Base-by-base conservation (phyloP, 495 filamentous ascomycete species). In the Thozetella sp. region DNA sequence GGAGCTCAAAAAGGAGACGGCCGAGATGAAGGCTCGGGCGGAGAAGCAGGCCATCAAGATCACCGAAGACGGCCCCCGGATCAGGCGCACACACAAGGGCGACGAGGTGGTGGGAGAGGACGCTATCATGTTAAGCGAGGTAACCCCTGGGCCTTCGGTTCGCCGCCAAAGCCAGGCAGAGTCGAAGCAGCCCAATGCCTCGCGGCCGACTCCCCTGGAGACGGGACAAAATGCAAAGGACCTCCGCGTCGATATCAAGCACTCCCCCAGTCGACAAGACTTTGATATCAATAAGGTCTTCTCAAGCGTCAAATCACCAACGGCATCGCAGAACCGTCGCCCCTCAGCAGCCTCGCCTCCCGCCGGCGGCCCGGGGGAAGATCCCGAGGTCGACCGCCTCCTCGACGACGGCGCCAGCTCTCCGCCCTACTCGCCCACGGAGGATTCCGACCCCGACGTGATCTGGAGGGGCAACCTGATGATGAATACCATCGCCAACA, bases 1-100 rank as follows among this genome's bases (percentile, higher is more conserved):
- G 71, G 93, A 98, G 67, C 80, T 91, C 63, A 91, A 97, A 73
- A 85, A 86, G 55, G 86, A 90, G 73, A 88, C 85, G 52, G 90
- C 90, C 13, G 89, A 93, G 69, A 85, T 87, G 78, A 82, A 80
- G 57, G 79, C 83, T 22, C 72, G 79, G 43, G 87, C 89, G 1
- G 95, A 97, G 61, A 90, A 95, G 62, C 93, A 97, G 63, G 87
- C 92, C 54, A 91, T 93, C 52, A 85, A 96, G 54, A 83, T 93
- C 26, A 86, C 91, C 40, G 92, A 96, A 37, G 87, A 93, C 63
- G 87, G 85, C 0, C 95, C 94, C 6, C 86, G 93, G 2, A 90
- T 97, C 57, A 84, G 93, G 65, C 87, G 90, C 62, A 97, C 94
- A 1, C 95, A 98, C 71, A 99, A 97, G 72, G 95, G 95, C 25